Conservation (phyloP, 345 rosid species). For the Aegle marmelos region DNA sequence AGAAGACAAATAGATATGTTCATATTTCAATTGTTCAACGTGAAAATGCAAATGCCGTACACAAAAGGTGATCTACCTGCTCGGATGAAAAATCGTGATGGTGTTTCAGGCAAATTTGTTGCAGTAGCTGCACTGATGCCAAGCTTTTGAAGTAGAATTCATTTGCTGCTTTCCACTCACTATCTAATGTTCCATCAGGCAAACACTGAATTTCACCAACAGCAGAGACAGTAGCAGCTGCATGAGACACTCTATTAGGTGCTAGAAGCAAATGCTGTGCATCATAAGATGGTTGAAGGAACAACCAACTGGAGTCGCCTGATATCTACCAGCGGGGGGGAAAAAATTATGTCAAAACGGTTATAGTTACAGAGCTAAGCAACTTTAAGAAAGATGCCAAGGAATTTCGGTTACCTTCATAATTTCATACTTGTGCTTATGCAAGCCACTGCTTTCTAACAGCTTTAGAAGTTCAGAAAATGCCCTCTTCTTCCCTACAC, state of each 20-base stretch:
- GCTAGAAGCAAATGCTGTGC: slow-evolving; percentile 57
- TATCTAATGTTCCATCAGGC: slow-evolving; percentile 26
- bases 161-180: slow-evolving; percentile 63
- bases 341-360: slow-evolving; percentile 4
- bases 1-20: not conserved
- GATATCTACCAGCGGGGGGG: slow-evolving; percentile 43
- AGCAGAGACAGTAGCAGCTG: slow-evolving; percentile 25
- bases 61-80: slow-evolving; percentile 49
- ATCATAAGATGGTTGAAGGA: slow-evolving; percentile 66
- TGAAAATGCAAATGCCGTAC: slow-evolving; percentile 4
- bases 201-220: slow-evolving; percentile 24
- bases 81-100: slow-evolving; percentile 69
- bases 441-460: slow-evolving; percentile 73
- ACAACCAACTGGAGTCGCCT: slow-evolving; percentile 50
- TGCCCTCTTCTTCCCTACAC: slow-evolving; percentile 63
- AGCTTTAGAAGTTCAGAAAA: slow-evolving; percentile 68
- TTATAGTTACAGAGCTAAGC: slow-evolving; percentile 4
- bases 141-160: slow-evolving; percentile 80
- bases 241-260: slow-evolving; percentile 29
- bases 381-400: slow-evolving; percentile 11
- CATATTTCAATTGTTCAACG: not conserved
- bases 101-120: slow-evolving; percentile 55
- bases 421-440: slow-evolving; percentile 63
- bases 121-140: slow-evolving; percentile 69
- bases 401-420: slow-evolving; percentile 48